Conservation (phyloP, 768 basidiomycete species). For the Boletus subparvulus region DNA sequence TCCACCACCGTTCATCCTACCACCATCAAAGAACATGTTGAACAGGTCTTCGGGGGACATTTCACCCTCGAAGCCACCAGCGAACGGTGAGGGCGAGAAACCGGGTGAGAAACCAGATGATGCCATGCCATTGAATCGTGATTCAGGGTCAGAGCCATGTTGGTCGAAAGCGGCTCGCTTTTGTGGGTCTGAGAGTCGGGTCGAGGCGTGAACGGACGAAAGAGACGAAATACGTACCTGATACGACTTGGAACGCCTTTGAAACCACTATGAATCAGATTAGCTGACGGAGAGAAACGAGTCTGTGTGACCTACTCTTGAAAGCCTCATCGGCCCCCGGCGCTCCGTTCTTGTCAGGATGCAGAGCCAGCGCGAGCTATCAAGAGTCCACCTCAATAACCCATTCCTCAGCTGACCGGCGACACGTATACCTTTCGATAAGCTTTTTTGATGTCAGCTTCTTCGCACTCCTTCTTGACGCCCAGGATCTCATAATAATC, state of each 20-base stretch:
- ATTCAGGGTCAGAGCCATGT: conserved; percentile 86
- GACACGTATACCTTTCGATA: conserved; percentile 80
- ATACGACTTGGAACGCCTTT: conserved; percentile 94
- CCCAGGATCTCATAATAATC: conserved; percentile 93
- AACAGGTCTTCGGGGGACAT: conserved; percentile 95
- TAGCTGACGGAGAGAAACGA: not conserved
- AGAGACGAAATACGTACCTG: conserved; percentile 44
- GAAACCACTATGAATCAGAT: conserved; percentile 73
- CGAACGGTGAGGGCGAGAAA: conserved; percentile 52
- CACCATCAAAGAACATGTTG: conserved; percentile 95
- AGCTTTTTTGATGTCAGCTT: conserved; percentile 86
- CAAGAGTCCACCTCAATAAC: conserved; percentile 8
- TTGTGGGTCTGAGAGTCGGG: conserved; percentile 60
- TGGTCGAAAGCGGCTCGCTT: conserved; percentile 87
- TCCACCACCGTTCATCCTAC: conserved; percentile 44
- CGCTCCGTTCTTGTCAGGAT: conserved; percentile 94
- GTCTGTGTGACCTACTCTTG: conserved; percentile 64
- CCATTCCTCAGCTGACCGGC: not conserved
- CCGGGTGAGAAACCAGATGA: conserved; percentile 51
- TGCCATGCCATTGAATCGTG: conserved; percentile 70
- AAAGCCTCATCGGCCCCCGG: conserved; percentile 99
- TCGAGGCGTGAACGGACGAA: conserved; percentile 3
- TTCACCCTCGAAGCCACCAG: conserved; percentile 70
- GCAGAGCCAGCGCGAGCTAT: conserved; percentile 83
- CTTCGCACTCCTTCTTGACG: conserved; percentile 77